Evolutionary conservation across 352 stramenopile species (phyloP), one percentile per base, ranked within the genome.

Genomic region (Stephanocyclus meneghinianus): DNA sequence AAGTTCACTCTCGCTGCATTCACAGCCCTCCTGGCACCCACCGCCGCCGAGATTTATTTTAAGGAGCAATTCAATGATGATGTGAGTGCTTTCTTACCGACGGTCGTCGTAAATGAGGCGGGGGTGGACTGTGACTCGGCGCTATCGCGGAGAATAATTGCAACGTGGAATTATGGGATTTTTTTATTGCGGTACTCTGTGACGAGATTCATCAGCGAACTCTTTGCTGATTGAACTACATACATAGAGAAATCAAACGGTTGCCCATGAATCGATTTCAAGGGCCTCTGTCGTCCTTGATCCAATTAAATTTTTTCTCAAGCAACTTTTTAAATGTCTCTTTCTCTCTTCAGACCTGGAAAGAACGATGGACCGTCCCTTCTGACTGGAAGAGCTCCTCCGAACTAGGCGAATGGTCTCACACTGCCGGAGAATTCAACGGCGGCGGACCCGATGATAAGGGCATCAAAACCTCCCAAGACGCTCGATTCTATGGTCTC

Each of bases 401-500:
- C 21, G 96, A 98, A 85, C 95, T 99, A 72, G 97, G 97, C 80
- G 87, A 93, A 76, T 99, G 97, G 93, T 91, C 93, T 69, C 96
- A 97, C 83, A 98, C 97, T 42, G 80, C 91, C 15, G 97, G 97
- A 61, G 84, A 98, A 83, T 96, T 94, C 89, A 97, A 96, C 83
- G 93, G 81, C n/a, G 89, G 57, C 4, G 26, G 94, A 61, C 84
- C 59, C 7, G 78, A 86, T 11, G 92, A 97, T 80, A 97, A 98
- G 86, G 97, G 95, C 63, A 97, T 99, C 78, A 92, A 99, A 92
- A 97, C 94, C 18, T 89, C 87, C 72, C 84, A 98, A 74, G 96
- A 99, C 81, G 96, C 95, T 57, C 94, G 96, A 69, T 99, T 99
- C 90, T 99, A 99, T 90, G 97, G 95, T 45, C 90, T 99, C 48